Base-by-base conservation (phyloP, 768 basidiomycete genomes). In the Serendipita sp. region DNA sequence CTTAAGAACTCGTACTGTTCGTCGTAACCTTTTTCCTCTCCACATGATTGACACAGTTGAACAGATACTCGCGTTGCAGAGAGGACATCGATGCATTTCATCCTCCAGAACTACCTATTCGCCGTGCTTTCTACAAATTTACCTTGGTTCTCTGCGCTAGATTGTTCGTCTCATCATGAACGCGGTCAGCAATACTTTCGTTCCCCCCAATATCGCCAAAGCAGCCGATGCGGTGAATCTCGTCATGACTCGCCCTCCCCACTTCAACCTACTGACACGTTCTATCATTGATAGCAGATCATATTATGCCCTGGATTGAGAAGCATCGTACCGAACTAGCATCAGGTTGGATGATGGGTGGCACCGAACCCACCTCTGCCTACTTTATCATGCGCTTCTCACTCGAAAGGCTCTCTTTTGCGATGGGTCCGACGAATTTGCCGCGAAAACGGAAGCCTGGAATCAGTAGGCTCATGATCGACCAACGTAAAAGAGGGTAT, bases 361-460 rank as follows among this genome's bases (percentile, higher is more conserved):
- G 75, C 32, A 65, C 72, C 28, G 70, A 75, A 30, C 75, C 76
- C 15, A 78, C 80, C 32, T 23, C 23, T 23, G 76, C 79, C n/a
- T 79, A 80, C 69, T 23, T 69, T 80, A 74, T 76, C 73, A 77
- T 79, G 77, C 68, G 71, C 34, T 79, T 78, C 67, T 67, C 74
- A 4, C 66, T 77, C 34, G 78, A 79, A 34, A 63, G 67, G 4
- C 56, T 11, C 62, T 65, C 62, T 2, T 38, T 23, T 23, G 23
- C 64, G 10, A 48, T 67, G n/a, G 65, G 64, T 63, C 67, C 2
- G 64, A 67, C 28, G 44, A 66, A 47, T 7, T 23, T 23, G 77
- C 76, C 1, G 74, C 74, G 0, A 74, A 75, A 66, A 73, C 69
- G 3, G 72, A 71, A 64, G 74, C 68, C n/a, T 80, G 75, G 70